Base-by-base conservation (phyloP, 129 eudicot genomes). In the Ambrosia artemisiifolia region DNA sequence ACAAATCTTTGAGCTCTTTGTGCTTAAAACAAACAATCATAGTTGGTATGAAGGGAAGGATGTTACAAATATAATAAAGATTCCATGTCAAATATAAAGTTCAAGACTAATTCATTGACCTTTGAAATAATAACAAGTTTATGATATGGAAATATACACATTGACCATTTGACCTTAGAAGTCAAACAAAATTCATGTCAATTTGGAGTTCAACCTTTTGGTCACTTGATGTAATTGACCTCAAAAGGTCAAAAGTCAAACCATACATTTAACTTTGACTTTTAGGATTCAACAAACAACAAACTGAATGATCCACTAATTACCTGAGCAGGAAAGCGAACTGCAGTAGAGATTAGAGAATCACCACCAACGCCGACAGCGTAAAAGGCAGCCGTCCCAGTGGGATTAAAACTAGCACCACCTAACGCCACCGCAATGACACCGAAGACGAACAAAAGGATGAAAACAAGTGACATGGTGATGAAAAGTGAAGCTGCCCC, bases 291-390 rank as follows among this genome's bases (percentile, higher is more conserved):
- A 62, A 34, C 17, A 10, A 62, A 35, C 66, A 61, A 61, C 9
- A 62, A 34, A 36, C 28, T n/a, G 20, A 5, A 34, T 8, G 11
- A 40, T 40, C 12, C 7, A 63, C 17, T 7, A 11, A 17, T 40
- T 48, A 88, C 92, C 96, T 90, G 96, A 77, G 97, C 95, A 51
- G 95, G 95, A 67, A 86, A 84, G 1, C 93, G 97, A 70, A 91
- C 60, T 11, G 93, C 97, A 8, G 87, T 81, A 63, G 93, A 84
- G 79, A 77, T 16, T n/a, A 91, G 86, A 18, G 90, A 76, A 19
- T 75, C 84, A 11, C 73, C 83, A 16, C 85, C 63, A 18, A 79
- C 36, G 8, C 97, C 97, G 24, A 83, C 82, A 40, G 92, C 97
- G 69, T 84, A 86, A 49, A 91, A 86, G 20, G 96, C 96, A 12